These are phyloP conservation scores for Alternaria rosae DNA, from an alignment of 2,329 filamentous ascomycete genomes.

Conservation along the genomic window DNA sequence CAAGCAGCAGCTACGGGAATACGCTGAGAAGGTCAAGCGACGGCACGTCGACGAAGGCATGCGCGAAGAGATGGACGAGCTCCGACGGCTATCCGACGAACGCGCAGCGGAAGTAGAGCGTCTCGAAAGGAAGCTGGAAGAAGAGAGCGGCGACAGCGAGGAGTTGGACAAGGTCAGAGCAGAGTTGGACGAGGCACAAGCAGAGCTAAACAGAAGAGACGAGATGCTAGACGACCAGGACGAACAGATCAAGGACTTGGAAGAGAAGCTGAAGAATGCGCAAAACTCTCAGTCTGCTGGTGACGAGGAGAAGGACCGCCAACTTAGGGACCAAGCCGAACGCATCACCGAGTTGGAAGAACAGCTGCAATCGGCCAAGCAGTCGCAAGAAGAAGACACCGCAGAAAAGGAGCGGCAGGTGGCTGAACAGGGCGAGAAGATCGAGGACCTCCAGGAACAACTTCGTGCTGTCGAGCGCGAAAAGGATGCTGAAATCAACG, in stretches of 20 bases:
- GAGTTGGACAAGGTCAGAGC: slow-evolving; percentile 47
- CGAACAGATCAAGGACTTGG: slow-evolving; percentile 46
- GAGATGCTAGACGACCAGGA: slow-evolving; percentile 49
- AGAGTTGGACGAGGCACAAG: slow-evolving; percentile 45
- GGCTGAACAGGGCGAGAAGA: slow-evolving; percentile 43
- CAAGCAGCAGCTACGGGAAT: slow-evolving; percentile 78
- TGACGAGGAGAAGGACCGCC: slow-evolving; percentile 41
- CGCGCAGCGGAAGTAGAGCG: slow-evolving; percentile 47
- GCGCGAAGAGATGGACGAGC: slow-evolving; percentile 65
- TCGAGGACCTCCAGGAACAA: slow-evolving; percentile 46
- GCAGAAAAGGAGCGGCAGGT: slow-evolving; percentile 40
- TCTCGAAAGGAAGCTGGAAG: slow-evolving; percentile 45
- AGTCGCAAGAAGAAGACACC: slow-evolving; percentile 28
- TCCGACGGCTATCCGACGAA: slow-evolving; percentile 55
- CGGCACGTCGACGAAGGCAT: slow-evolving; percentile 76
- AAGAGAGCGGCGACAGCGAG: slow-evolving; percentile 38
- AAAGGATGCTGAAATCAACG: slow-evolving; percentile 54
- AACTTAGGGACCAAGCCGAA: slow-evolving; percentile 39
- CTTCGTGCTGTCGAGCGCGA: slow-evolving; percentile 34
- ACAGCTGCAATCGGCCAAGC: slow-evolving; percentile 34
- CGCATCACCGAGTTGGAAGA: slow-evolving; percentile 39
- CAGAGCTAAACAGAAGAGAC: slow-evolving; percentile 46
- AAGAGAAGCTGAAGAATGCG: slow-evolving; percentile 40
- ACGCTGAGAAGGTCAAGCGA: slow-evolving; percentile 81
- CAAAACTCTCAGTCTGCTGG: slow-evolving; percentile 40